Base-by-base conservation (phyloP, 768 basidiomycete species). In the Saitozyma sp. region DNA sequence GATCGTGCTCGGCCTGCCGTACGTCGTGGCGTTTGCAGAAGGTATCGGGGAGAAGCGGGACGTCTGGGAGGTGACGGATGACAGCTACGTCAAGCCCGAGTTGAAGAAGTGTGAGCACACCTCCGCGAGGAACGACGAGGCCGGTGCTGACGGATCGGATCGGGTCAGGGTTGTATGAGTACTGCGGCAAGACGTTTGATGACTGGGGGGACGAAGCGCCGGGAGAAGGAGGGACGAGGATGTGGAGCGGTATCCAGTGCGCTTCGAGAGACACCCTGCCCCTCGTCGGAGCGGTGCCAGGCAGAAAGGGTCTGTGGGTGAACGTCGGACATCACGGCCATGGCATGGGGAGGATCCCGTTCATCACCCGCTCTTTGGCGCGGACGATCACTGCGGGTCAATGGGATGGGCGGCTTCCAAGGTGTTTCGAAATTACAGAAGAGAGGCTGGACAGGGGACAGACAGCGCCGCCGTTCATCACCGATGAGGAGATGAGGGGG, bases 301-400 rank as follows among this genome's bases (percentile, higher is more conserved):
- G 58, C 10, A 49, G 59, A 40, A 46, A 68, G 17, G 73, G 68
- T 2, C 42, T 77, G 39, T 74, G 55, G 42, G 53, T 70, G n/a
- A 58, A 66, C 29, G 75, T 65, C 3, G 75, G 66, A 3, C 68
- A 64, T 56, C 66, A 70, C 49, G 70, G 70, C 58, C 60, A 62
- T 48, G 74, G 74, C 1, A 76, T 76, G 74, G 69, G 69, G 20
- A 59, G 71, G 7, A 75, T 75, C 38, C 54, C 66, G 14, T 48
- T 56, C 50, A 56, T 56, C 16, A 71, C 71, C 2, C 63, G 62
- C 10, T 67, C 65, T 9, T 55, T 76, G 42, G 74, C 74, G 8
- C 62, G 59, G 8, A 56, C 61, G 19, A 61, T 76, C 41, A 51
- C 56, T 13, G 60, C 59, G 13, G 63, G 61, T 17, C 41, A 59